phyloP scores from a whole-genome alignment of 345 rosid genomes.

The Murraya paniculata region DNA sequence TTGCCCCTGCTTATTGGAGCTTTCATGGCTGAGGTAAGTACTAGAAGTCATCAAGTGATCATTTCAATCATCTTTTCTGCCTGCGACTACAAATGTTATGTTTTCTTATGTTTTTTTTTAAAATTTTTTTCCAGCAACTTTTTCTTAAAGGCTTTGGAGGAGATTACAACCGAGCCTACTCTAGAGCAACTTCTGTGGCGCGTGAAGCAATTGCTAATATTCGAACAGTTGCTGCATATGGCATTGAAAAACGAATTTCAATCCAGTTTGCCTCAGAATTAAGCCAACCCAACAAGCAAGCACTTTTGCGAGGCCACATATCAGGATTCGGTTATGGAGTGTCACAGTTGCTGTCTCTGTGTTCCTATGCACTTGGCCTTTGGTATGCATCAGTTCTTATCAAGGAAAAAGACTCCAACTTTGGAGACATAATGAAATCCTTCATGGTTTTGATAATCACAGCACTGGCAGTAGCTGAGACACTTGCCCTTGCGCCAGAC shows the following conservation, averaged over 20 bases:
- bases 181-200: slow-evolving; percentile 63
- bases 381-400: slow-evolving; percentile 79
- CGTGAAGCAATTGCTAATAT: slow-evolving; percentile 74
- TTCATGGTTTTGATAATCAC: slow-evolving; percentile 72
- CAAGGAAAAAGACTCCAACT: slow-evolving; percentile 43
- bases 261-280: slow-evolving; percentile 54
- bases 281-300: slow-evolving; percentile 54
- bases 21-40: slow-evolving; percentile 61
- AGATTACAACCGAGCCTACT: slow-evolving; percentile 53
- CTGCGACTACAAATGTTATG: neutral
- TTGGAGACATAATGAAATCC: slow-evolving; percentile 54
- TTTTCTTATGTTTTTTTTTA: neutral
- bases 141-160: slow-evolving; percentile 86
- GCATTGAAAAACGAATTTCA: slow-evolving; percentile 55
- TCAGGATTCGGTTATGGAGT: slow-evolving; percentile 76
- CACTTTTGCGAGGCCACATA: slow-evolving; percentile 63
- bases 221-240: slow-evolving; percentile 70
- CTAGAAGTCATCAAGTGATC: neutral
- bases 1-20: slow-evolving; percentile 84
- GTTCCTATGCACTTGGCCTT: slow-evolving; percentile 82
- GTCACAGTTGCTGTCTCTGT: slow-evolving; percentile 54
- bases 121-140: slow-evolving; percentile 55
- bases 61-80: neutral
- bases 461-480: slow-evolving; percentile 63
- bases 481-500: slow-evolving; percentile 83